phyloP scores from a whole-genome alignment of 768 basidiomycete genomes.

The Naganishia friedmannii region DNA sequence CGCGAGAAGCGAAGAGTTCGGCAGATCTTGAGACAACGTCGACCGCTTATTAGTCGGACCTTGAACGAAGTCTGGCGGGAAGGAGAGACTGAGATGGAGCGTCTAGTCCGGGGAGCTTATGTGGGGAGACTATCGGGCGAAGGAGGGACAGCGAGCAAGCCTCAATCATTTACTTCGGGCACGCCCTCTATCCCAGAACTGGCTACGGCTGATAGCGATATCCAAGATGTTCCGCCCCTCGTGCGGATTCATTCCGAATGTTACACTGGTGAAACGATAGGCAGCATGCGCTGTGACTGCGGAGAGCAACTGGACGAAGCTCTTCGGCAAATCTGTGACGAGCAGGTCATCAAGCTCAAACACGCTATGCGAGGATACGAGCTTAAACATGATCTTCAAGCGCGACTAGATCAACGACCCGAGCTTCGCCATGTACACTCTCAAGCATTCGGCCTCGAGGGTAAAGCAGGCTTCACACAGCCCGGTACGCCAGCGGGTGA shows the following conservation, averaged over 20 bases:
- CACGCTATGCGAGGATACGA: neutral
- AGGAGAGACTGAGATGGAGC: slow-evolving; percentile 85
- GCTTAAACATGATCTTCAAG: slow-evolving; percentile 9
- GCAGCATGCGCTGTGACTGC: slow-evolving; percentile 97
- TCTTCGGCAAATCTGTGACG: slow-evolving; percentile 60
- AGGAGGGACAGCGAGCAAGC: slow-evolving; percentile 36
- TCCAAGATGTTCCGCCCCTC: slow-evolving; percentile 64
- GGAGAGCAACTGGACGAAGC: slow-evolving; percentile 98
- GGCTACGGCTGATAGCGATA: slow-evolving; percentile 39
- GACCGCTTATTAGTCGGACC: slow-evolving; percentile 71
- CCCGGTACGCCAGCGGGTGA: slow-evolving; percentile 7
- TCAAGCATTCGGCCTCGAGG: neutral
- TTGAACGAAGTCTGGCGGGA: slow-evolving; percentile 81
- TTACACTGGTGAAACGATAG: slow-evolving; percentile 96
- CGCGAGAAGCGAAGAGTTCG: neutral
- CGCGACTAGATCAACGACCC: slow-evolving; percentile 4
- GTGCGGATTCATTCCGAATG: slow-evolving; percentile 97
- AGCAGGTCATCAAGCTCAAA: slow-evolving; percentile 27
- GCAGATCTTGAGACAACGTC: slow-evolving; percentile 47
- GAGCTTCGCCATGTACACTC: slow-evolving; percentile 5
- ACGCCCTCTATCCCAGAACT: neutral
- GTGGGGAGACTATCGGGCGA: slow-evolving; percentile 61
- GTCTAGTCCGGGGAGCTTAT: slow-evolving; percentile 89
- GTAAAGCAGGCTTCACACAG: slow-evolving; percentile 16
- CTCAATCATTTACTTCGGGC: neutral